phyloP scores from a whole-genome alignment of 331 rosid species.

The Rosa hybrid region DNA sequence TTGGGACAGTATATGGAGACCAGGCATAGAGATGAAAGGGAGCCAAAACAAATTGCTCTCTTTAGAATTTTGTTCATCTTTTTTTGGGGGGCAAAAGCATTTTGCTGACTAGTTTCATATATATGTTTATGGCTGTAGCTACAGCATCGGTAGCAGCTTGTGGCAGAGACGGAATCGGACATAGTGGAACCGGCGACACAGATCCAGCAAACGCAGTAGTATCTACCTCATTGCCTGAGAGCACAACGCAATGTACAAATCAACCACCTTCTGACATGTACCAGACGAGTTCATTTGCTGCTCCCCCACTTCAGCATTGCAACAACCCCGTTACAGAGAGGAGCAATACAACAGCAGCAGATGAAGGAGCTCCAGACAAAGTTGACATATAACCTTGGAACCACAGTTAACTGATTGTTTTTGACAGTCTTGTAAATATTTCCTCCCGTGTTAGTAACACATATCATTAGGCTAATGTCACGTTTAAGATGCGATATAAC shows the following conservation, averaged over 20 bases:
- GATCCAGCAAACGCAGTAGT: slow-evolving; percentile 38
- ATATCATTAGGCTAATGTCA: not conserved
- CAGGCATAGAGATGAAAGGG: not conserved
- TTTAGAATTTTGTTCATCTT: not conserved
- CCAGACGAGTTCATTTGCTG: slow-evolving; percentile 48
- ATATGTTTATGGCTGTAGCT: not conserved
- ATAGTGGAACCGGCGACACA: slow-evolving; percentile 49
- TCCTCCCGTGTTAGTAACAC: not conserved
- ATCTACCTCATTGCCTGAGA: slow-evolving; percentile 32
- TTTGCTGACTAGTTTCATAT: not conserved
- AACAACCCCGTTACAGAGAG: slow-evolving; percentile 48
- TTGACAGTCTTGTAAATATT: slow-evolving; percentile 2
- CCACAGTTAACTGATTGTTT: slow-evolving; percentile 13
- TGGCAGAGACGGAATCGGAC: slow-evolving; percentile 54
- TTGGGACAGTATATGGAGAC: not conserved
- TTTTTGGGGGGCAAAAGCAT: not conserved
- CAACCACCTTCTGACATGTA: slow-evolving; percentile 32
- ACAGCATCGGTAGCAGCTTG: slow-evolving; percentile 40
- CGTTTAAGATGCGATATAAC: not conserved
- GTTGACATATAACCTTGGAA: slow-evolving; percentile 24
- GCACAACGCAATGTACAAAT: slow-evolving; percentile 30
- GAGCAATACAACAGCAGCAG: slow-evolving; percentile 28
- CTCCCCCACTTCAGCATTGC: slow-evolving; percentile 65
- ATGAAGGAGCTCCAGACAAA: slow-evolving; percentile 42
- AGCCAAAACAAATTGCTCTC: not conserved